These are phyloP conservation scores for Rhodocollybia butyracea DNA, from an alignment of 768 basidiomycete genomes.

Conservation along the genomic window DNA sequence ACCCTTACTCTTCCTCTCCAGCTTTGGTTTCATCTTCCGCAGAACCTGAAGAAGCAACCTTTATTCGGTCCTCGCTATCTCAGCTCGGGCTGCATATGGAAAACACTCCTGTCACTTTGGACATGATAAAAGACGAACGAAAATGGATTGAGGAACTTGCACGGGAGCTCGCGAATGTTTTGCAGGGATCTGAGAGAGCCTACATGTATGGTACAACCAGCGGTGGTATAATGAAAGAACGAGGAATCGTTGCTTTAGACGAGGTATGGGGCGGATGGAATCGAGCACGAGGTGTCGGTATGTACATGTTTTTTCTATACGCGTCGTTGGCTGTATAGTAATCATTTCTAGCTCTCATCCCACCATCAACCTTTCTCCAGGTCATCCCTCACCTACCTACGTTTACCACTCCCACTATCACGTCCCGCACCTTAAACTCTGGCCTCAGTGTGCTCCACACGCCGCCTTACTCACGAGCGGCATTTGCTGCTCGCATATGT, in stretches of 20 bases:
- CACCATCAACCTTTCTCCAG: conserved; percentile 82
- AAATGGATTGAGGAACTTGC: conserved; percentile 80
- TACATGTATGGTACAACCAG: conserved; percentile 22
- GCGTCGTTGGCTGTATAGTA: neutral
- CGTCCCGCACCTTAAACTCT: conserved; percentile 55
- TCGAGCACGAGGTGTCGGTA: conserved; percentile 87
- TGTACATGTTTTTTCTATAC: conserved; percentile 21
- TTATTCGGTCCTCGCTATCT: conserved; percentile 86
- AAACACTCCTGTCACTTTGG: conserved; percentile 79
- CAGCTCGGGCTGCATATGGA: conserved; percentile 81
- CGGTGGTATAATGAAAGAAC: conserved; percentile 69
- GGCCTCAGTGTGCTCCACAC: conserved; percentile 83
- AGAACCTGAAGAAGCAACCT: conserved; percentile 80
- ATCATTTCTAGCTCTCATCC: conserved; percentile 60
- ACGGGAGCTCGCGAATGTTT: conserved; percentile 71
- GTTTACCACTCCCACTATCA: conserved; percentile 67
- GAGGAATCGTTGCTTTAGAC: conserved; percentile 84
- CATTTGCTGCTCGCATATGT: conserved; percentile 68
- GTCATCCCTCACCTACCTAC: conserved; percentile 64
- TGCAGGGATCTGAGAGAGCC: conserved; percentile 34
- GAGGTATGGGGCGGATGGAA: conserved; percentile 98
- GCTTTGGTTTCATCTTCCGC: conserved; percentile 34
- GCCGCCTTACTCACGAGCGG: conserved; percentile 63
- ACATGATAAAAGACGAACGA: conserved; percentile 83
- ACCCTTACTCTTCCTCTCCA: conserved; percentile 10